Conservation (phyloP, 2,329 filamentous ascomycete genomes). For the Verticillium alfalfae region DNA sequence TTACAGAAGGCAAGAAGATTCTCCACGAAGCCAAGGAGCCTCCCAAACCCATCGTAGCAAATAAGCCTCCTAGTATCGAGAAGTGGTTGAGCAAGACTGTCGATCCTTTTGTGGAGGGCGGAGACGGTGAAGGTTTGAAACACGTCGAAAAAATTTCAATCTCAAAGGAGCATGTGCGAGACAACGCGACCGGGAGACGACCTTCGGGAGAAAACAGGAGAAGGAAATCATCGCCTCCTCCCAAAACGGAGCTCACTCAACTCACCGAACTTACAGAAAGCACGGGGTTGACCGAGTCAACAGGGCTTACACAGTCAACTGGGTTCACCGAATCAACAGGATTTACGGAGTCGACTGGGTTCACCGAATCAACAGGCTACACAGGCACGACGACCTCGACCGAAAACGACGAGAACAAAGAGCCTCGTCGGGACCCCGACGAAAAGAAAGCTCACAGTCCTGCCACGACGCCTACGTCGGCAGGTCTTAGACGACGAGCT, state of each 20-base stretch:
- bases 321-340: constrained; percentile 2
- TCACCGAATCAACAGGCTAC: neutral
- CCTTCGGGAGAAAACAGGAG: constrained; percentile 16
- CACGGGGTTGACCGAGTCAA: constrained; percentile 6
- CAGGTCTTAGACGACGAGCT: constrained; percentile 47
- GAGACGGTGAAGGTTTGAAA: constrained; percentile 10
- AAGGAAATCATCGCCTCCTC: constrained; percentile 14
- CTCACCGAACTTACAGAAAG: constrained; percentile 7
- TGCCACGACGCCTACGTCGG: constrained; percentile 25
- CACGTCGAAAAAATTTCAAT: constrained; percentile 22
- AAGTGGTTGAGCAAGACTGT: constrained; percentile 59
- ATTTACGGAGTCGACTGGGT: constrained; percentile 5
- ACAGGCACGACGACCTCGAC: constrained; percentile 6
- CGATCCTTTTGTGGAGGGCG: constrained; percentile 53
- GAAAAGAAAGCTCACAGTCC: constrained; percentile 5
- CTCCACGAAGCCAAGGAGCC: constrained; percentile 56
- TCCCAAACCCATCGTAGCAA: constrained; percentile 39
- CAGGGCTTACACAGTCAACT: constrained; percentile 8
- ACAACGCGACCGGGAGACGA: constrained; percentile 13
- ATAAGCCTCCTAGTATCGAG: constrained; percentile 59
- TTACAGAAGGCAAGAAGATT: constrained; percentile 60
- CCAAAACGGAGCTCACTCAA: constrained; percentile 16
- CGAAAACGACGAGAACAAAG: constrained; percentile 7
- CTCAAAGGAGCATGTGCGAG: constrained; percentile 23
- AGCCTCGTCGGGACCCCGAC: constrained; percentile 3